Base-by-base conservation (phyloP, 2,329 filamentous ascomycete genomes). In the Monosporascus sp. region DNA sequence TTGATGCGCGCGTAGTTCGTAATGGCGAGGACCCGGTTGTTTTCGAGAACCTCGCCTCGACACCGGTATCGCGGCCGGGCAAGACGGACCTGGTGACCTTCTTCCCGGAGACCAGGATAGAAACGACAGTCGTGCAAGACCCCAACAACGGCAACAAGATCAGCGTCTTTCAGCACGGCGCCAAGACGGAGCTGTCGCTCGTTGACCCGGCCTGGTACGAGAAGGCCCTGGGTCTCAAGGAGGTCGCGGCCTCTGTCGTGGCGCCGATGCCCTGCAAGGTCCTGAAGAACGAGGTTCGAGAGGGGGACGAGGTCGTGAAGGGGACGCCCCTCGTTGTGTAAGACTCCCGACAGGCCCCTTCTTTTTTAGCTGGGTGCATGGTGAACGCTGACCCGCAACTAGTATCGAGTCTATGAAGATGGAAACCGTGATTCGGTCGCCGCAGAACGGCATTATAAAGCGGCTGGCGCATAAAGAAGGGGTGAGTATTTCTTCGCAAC, bases 231-330 rank as follows among this genome's bases (percentile, higher is more conserved):
- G 92, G 93, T 0, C 74, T 89, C 57, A 92, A 90, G 68, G 90
- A 96, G 65, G 80, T 81, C 0, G 79, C 85, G 6, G 92, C 93
- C 54, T 94, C 88, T 50, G 90, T 97, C 1, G 79, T 89, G 24
- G 90, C 94, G 22, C 94, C 94, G 0, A 99, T 99, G 94, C 94
- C 94, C 2, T 97, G 94, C 73, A 97, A 97, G 74, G 87, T 99
- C 25, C 74, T 99, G 56, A 84, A 90, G 59, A 94, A 97, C 47
- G 89, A 96, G 70, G 90, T 97, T 0, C 73, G 79, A 27, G 90
- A 90, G 61, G 94, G 94, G 0, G 84, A 96, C 58, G 73, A 72
- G 47, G 94, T 99, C 17, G 84, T 85, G 67, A 95, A 93, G 74
- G 92, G 93, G 46, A 85, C 93, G 53, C 84, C 90, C 6, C 74